Base-by-base conservation (phyloP, 331 rosid genomes). In the Phaseolus coccineus region DNA sequence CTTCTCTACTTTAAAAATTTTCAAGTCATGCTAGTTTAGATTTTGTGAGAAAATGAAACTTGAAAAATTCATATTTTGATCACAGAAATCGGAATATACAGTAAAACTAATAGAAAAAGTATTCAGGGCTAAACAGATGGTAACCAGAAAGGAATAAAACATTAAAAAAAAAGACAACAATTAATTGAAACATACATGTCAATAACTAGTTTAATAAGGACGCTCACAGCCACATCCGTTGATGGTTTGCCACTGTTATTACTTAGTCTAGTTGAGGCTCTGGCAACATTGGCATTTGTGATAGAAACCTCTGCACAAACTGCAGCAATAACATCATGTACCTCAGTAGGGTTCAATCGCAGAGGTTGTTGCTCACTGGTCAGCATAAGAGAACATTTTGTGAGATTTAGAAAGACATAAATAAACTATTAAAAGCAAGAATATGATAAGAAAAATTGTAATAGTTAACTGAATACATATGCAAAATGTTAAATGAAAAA, bases 211-310 rank as follows among this genome's bases (percentile, higher is more conserved):
- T 96, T 96, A 76, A 96, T 91, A 73, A 96, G 97, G 88, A 96
- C 99, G 93, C 99, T 96, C 85, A 90, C 97, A 74, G 99, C 99
- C 81, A 94, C 98, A 83, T 96, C 99, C 83, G 93, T 90, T 13
- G 98, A 93, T 47, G 98, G 97, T 86, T 87, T 96, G 86, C 97
- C 89, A 77, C 91, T 79, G 80, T 81, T 89, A 81, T 83, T 91
- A 89, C 81, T 84, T 78, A 91, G 88, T 87, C 89, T 89, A 82
- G 90, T 83, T 67, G 99, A 82, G 78, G 84, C 74, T 69, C 91
- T 87, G 84, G 77, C 84, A 53, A 64, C 76, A 84, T 89, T 95
- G 76, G 88, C 64, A 66, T 81, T 87, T 63, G 91, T 85, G 57
- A 86, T 79, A 74, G 91, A 90, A 65, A 87, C 85, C 90, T 91